Evolutionary conservation across 192 early-diverging fungal genomes (phyloP), one percentile per base, ranked within the genome.

Genomic region (Gryganskiella cystojenkinii): DNA sequence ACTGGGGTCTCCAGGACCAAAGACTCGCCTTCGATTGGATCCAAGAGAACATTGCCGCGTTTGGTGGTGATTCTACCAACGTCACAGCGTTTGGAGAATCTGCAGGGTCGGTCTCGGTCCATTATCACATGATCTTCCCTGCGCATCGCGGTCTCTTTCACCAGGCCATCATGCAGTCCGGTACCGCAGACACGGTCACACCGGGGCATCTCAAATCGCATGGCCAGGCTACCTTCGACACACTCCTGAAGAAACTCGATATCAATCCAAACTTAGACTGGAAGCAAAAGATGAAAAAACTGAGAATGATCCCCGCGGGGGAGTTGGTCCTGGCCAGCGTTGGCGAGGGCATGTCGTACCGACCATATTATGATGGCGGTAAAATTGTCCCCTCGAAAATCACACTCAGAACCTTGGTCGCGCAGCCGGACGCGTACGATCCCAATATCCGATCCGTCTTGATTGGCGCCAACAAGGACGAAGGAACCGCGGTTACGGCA

Each of bases 81-180:
- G 57, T 74, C 24, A 74, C 63, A 0, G 71, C 71, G 1, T 74
- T 46, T 34, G 63, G 71, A 0, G 71, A 74, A 22, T 66, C 71
- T 17, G 71, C 71, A 3, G 71, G 71, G 14, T 53, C 64, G 5
- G 47, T 68, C 31, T 40, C 61, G 0, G 31, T 80, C n/a, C 69
- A 80, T 27, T 63, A 68, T 24, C 65, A 67, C 28, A 52, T 72
- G 58, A 27, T 80, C 15, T 25, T 20, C 7, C 69, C 69, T 4
- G 3, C 63, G 0, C 61, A 65, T 49, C 37, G 27, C 9, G 71
- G 71, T 4, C 56, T 74, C 33, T 80, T 80, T 43, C 61, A 66
- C 10, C 69, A 69, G 3, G 79, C 70, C 47, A 80, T 80, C 56
- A 42, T 80, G 63, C 79, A 80, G 28, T 74, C 71, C 6, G 62